Percentiles rank a stretch among this genome's conserved stretches.
Evolutionary conservation across 495 filamentous ascomycete species (phyloP).

Genomic region (Xylaria telfairii): DNA sequence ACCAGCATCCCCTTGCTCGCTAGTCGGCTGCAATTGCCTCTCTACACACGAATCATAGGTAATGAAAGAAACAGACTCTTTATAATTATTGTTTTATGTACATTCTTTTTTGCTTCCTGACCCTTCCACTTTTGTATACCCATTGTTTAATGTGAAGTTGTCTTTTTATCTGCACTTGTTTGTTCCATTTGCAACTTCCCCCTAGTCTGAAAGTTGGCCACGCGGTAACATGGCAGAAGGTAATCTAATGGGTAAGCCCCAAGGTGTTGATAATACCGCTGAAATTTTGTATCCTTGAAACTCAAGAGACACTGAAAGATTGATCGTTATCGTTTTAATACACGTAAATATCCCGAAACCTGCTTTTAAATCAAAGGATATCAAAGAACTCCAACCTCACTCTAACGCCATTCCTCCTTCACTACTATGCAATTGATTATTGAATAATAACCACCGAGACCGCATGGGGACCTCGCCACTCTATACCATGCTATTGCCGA

Average conservation of each 20-base stretch:
- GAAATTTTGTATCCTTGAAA: constrained; percentile 1
- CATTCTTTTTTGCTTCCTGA: not conserved
- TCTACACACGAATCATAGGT: not conserved
- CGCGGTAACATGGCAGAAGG: not conserved
- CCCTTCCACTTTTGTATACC: not conserved
- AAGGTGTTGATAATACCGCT: not conserved
- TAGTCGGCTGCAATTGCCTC: not conserved
- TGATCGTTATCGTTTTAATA: constrained; percentile 19
- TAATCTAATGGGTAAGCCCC: not conserved
- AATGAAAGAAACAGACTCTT: not conserved
- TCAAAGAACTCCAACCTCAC: constrained; percentile 22
- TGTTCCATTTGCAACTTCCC: not conserved
- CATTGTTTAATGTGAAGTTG: not conserved
- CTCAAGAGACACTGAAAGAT: constrained; percentile 7
- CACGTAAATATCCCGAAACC: constrained; percentile 27
- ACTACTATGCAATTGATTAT: constrained; percentile 3
- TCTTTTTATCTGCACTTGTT: not conserved
- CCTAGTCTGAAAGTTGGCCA: not conserved
- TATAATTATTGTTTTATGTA: not conserved
- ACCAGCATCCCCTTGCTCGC: not conserved
- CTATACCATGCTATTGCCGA: constrained; percentile 31
- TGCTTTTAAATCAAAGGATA: constrained; percentile 28
- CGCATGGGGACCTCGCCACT: not conserved
- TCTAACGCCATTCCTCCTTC: constrained; percentile 32
- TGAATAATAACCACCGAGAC: not conserved